These are phyloP conservation scores for Mucor piriformis DNA, from an alignment of 371 early-diverging fungal species.

Conservation along the genomic window DNA sequence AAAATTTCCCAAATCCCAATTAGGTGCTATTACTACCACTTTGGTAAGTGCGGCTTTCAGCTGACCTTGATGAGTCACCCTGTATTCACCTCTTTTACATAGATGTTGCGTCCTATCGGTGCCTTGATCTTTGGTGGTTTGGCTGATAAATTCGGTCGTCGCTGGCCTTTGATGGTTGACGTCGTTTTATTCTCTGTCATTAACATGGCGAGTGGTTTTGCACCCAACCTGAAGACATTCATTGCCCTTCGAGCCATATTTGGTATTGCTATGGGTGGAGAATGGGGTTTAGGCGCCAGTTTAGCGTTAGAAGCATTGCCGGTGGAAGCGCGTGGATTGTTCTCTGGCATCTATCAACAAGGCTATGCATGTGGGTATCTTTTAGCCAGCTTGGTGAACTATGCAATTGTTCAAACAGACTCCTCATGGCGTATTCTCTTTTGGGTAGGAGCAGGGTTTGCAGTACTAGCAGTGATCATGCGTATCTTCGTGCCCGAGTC, in stretches of 20 bases:
- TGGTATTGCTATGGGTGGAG: conserved; percentile 77
- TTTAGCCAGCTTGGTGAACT: conserved; percentile 64
- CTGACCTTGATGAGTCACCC: too few species aligned
- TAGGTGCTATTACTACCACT: conserved; percentile 50
- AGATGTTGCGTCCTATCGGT: conserved; percentile 72
- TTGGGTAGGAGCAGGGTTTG: conserved; percentile 70
- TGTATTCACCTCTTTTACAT: background rate
- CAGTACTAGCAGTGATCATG: conserved; percentile 59
- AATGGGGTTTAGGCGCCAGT: conserved; percentile 79
- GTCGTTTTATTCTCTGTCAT: conserved; percentile 64
- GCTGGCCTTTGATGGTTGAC: conserved; percentile 71
- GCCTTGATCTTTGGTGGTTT: conserved; percentile 70
- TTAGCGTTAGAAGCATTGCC: conserved; percentile 74
- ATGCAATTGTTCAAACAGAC: conserved; percentile 44
- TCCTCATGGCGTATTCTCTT: conserved; percentile 73
- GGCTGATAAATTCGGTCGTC: conserved; percentile 71
- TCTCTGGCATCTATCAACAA: conserved; percentile 76
- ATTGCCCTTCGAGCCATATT: conserved; percentile 63
- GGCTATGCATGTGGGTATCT: conserved; percentile 71
- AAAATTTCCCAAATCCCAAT: conserved; percentile 7
- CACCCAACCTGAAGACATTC: conserved; percentile 52
- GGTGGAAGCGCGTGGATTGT: conserved; percentile 67
- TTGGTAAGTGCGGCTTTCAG: conserved; percentile 40
- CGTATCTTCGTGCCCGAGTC: conserved; percentile 72
- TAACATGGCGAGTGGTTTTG: conserved; percentile 71